A percentile compares a stretch with the other conserved stretches of the same genome.
phyloP scores from a whole-genome alignment of 306 rosid species.

The Quercus agrifolia region DNA sequence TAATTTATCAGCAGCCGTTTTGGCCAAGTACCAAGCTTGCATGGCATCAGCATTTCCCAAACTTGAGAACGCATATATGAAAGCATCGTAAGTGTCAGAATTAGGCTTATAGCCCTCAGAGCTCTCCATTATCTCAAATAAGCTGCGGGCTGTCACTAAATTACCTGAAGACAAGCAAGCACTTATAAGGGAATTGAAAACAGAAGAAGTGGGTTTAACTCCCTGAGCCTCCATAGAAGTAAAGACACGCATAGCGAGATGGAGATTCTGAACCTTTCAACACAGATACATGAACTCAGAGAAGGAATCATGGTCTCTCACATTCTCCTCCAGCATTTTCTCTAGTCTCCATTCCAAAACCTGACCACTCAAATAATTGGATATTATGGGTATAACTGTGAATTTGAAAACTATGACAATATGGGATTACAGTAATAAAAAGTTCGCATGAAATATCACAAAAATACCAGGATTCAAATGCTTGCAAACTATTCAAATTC shows the following conservation, averaged over 20 bases:
- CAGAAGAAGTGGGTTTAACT: conserved; percentile 43
- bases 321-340: conserved; percentile 50
- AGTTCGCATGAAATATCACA: background rate
- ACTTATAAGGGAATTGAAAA: conserved; percentile 60
- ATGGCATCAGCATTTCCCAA: conserved; percentile 43
- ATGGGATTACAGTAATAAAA: background rate
- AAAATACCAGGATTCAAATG: background rate
- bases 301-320: conserved; percentile 34
- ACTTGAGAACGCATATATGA: conserved; percentile 45
- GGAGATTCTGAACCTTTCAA: conserved; percentile 39
- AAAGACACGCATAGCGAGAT: conserved; percentile 54
- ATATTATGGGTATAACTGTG: background rate
- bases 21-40: conserved; percentile 61
- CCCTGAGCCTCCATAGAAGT: conserved; percentile 60
- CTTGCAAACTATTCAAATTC: background rate
- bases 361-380: conserved; percentile 32
- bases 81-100: conserved; percentile 41
- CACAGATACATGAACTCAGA: conserved; percentile 52
- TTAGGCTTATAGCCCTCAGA: conserved; percentile 52
- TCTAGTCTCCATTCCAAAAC: conserved; percentile 77
- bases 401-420: background rate
- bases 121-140: conserved; percentile 64
- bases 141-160: conserved; percentile 43
- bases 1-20: conserved; percentile 41
- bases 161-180: conserved; percentile 58